Conservation (phyloP, 2,329 filamentous ascomycete genomes). For the Alternaria sp. region DNA sequence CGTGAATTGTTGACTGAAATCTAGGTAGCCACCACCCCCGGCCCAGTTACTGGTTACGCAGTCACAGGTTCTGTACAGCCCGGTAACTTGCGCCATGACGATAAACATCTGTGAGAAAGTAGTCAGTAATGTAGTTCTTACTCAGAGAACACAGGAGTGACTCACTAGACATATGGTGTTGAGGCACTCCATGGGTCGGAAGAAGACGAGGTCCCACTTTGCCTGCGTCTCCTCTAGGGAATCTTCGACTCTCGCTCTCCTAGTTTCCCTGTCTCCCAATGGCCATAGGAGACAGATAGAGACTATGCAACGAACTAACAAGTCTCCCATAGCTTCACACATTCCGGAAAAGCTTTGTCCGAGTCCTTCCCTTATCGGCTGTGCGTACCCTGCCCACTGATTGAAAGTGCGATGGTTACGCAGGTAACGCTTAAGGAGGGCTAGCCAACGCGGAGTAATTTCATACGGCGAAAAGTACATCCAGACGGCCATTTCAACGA, state of each 20-base stretch:
- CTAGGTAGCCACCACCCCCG: slow-evolving; percentile 51
- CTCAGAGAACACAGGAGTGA: background rate
- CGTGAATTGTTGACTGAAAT: slow-evolving; percentile 41
- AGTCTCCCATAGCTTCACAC: slow-evolving; percentile 7
- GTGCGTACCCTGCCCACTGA: slow-evolving; percentile 11
- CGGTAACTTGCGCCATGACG: slow-evolving; percentile 50
- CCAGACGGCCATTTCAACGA: slow-evolving; percentile 50
- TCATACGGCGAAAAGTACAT: slow-evolving; percentile 29
- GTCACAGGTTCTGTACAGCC: slow-evolving; percentile 51
- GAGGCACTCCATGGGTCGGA: slow-evolving; percentile 41
- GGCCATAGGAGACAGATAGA: slow-evolving; percentile 8
- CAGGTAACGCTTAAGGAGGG: slow-evolving; percentile 17
- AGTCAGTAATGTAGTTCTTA: background rate
- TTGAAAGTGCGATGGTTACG: slow-evolving; percentile 18
- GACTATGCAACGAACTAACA: slow-evolving; percentile 10
- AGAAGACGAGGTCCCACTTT: slow-evolving; percentile 37
- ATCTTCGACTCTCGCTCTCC: slow-evolving; percentile 3
- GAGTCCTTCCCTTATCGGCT: slow-evolving; percentile 13
- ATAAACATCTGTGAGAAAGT: slow-evolving; percentile 17
- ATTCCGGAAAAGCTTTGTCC: slow-evolving; percentile 13
- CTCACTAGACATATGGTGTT: slow-evolving; percentile 49
- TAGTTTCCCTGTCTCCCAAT: slow-evolving; percentile 2
- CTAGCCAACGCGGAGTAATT: slow-evolving; percentile 19
- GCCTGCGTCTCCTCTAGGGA: slow-evolving; percentile 14
- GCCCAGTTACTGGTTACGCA: slow-evolving; percentile 52